Evolutionary conservation across 1,139 yeast species (phyloP).

Genomic region (Arxiozyma bovina): DNA sequence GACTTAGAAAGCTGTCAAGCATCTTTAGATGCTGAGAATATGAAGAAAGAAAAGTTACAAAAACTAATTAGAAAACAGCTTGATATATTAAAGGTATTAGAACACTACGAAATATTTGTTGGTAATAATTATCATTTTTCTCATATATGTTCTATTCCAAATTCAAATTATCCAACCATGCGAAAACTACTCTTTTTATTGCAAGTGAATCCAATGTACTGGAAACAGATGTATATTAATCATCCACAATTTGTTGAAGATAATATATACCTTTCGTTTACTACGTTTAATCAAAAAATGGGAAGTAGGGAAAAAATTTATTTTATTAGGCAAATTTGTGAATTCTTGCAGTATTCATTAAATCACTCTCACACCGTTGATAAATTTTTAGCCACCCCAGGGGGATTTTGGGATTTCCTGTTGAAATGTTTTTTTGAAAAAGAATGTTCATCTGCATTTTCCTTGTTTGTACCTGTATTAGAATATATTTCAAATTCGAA

Average conservation of each 20-base stretch:
- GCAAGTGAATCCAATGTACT: slow-evolving; percentile 76
- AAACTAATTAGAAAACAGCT: slow-evolving; percentile 20
- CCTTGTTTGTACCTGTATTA: slow-evolving; percentile 44
- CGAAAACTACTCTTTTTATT: slow-evolving; percentile 73
- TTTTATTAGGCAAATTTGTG: slow-evolving; percentile 51
- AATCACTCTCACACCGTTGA: slow-evolving; percentile 14
- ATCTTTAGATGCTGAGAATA: slow-evolving; percentile 68
- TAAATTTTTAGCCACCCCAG: slow-evolving; percentile 16
- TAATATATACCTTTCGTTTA: slow-evolving; percentile 24
- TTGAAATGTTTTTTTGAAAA: slow-evolving; percentile 28
- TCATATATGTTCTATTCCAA: slow-evolving; percentile 9
- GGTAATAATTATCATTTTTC: slow-evolving; percentile 3
- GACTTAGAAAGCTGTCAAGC: slow-evolving; percentile 62
- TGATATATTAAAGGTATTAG: slow-evolving; percentile 17
- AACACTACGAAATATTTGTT: slow-evolving; percentile 13
- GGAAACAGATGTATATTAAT: slow-evolving; percentile 44
- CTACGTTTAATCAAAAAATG: slow-evolving; percentile 27
- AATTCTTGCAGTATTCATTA: slow-evolving; percentile 38
- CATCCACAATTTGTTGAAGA: slow-evolving; percentile 23
- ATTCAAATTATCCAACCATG: slow-evolving; percentile 35
- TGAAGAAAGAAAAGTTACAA: slow-evolving; percentile 46
- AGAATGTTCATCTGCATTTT: slow-evolving; percentile 37
- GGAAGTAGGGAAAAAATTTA: slow-evolving; percentile 63
- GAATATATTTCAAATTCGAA: slow-evolving; percentile 42
- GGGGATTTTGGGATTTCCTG: slow-evolving; percentile 40